Percentiles rank a stretch among this genome's conserved stretches.
Evolutionary conservation across 352 stramenopile genomes (phyloP).

Genomic region (Achlya hypogyna): DNA sequence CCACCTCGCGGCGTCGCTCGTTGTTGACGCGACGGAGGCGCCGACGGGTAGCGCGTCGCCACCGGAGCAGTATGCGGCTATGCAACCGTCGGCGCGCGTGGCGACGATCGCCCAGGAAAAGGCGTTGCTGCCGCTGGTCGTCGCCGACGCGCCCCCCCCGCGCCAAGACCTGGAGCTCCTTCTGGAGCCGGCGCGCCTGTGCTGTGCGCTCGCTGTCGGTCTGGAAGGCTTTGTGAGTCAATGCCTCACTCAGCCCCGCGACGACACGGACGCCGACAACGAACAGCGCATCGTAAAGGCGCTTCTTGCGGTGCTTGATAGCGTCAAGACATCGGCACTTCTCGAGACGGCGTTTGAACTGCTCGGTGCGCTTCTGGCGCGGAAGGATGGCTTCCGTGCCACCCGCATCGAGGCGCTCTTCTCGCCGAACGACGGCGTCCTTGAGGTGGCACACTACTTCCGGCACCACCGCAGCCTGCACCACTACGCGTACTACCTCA

Average conservation of each 20-base stretch:
- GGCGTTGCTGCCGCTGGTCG: neutral
- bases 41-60: neutral
- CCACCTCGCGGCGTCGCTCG: conserved; percentile 1
- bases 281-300: neutral
- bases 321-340: conserved; percentile 38
- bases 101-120: neutral
- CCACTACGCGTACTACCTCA: conserved; percentile 42
- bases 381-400: conserved; percentile 6
- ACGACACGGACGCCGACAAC: neutral
- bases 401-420: conserved; percentile 34
- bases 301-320: conserved; percentile 51
- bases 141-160: neutral
- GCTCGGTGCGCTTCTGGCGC: conserved; percentile 33
- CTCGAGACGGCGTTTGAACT: conserved; percentile 36
- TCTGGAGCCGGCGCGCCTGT: neutral
- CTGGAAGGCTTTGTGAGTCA: neutral
- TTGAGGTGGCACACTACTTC: conserved; percentile 59
- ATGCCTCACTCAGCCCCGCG: neutral
- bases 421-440: conserved; percentile 37
- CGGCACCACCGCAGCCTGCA: conserved; percentile 36
- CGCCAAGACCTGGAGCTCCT: neutral
- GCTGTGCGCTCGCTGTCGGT: neutral
- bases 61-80: neutral
- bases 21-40: neutral
- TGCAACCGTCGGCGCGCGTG: neutral